These are phyloP conservation scores for Panellus pusillus DNA, from an alignment of 768 basidiomycete species.

Conservation along the genomic window DNA sequence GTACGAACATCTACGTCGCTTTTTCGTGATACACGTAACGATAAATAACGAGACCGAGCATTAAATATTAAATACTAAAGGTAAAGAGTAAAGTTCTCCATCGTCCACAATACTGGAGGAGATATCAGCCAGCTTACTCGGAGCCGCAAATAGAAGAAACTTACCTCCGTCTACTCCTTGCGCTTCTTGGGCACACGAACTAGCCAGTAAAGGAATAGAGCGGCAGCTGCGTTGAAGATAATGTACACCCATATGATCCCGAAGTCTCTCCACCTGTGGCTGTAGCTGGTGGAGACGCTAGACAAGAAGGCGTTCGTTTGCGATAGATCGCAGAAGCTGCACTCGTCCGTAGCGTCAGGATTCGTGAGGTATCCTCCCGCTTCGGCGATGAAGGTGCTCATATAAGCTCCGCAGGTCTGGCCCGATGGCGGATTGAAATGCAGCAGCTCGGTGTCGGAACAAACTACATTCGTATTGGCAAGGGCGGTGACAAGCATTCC, in stretches of 20 bases:
- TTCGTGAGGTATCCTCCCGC: conserved; percentile 61
- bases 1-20: neutral
- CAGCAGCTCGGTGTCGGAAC: conserved; percentile 54
- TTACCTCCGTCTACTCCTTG: conserved; percentile 6
- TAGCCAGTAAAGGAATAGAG: conserved; percentile 20
- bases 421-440: conserved; percentile 53
- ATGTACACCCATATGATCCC: conserved; percentile 51
- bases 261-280: conserved; percentile 53
- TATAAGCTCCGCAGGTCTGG: conserved; percentile 51
- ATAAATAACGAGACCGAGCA: too few species aligned
- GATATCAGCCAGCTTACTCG: too few species aligned
- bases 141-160: too few species aligned
- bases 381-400: conserved; percentile 46
- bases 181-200: conserved; percentile 17
- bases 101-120: too few species aligned
- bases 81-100: too few species aligned
- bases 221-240: conserved; percentile 46
- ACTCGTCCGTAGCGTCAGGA: conserved; percentile 47
- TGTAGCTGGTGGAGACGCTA: conserved; percentile 50
- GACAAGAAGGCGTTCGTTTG: conserved; percentile 61
- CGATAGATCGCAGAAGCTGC: conserved; percentile 59
- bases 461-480: conserved; percentile 38
- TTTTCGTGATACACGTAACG: neutral
- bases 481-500: conserved; percentile 28
- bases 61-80: too few species aligned